Evolutionary conservation across 805 yeast species (phyloP).

Genomic region (Saccharomycopsis fermentans): DNA sequence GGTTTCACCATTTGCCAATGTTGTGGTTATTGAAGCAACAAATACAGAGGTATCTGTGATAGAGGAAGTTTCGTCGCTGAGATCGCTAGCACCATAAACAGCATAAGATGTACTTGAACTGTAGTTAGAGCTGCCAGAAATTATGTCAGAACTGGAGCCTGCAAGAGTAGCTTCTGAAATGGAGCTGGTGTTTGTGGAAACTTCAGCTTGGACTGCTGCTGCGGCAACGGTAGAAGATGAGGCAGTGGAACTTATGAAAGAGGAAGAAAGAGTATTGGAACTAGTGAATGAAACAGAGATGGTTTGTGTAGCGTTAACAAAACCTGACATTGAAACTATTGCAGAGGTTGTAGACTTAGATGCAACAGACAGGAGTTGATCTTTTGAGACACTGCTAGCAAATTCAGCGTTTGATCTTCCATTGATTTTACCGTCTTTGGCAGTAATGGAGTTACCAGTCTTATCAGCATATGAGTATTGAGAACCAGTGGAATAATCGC

Average conservation of each 20-base stretch:
- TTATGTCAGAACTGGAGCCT: constrained; percentile 5
- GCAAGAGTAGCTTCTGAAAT: constrained; percentile 14
- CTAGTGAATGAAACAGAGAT: constrained; percentile 1
- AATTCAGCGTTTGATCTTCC: constrained; percentile 12
- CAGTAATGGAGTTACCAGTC: constrained; percentile 12
- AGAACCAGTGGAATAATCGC: constrained; percentile 60
- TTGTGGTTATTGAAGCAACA: constrained; percentile 13
- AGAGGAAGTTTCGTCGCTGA: constrained; percentile 10
- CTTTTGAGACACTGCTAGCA: neutral
- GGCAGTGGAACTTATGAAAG: neutral
- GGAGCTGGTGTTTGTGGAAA: constrained; percentile 24
- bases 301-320: constrained; percentile 1
- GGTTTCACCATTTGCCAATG: constrained; percentile 12
- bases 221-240: constrained; percentile 20
- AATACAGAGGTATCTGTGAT: constrained; percentile 15
- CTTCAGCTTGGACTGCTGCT: constrained; percentile 28
- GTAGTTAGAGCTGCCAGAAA: constrained; percentile 1
- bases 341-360: constrained; percentile 7
- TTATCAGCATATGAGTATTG: constrained; percentile 50
- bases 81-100: constrained; percentile 4
- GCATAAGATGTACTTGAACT: constrained; percentile 11
- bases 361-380: neutral
- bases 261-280: neutral
- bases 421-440: constrained; percentile 11
- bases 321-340: neutral